Conservation (phyloP, 78 protist genomes). For the Anaeramoeba flamelloides region DNA sequence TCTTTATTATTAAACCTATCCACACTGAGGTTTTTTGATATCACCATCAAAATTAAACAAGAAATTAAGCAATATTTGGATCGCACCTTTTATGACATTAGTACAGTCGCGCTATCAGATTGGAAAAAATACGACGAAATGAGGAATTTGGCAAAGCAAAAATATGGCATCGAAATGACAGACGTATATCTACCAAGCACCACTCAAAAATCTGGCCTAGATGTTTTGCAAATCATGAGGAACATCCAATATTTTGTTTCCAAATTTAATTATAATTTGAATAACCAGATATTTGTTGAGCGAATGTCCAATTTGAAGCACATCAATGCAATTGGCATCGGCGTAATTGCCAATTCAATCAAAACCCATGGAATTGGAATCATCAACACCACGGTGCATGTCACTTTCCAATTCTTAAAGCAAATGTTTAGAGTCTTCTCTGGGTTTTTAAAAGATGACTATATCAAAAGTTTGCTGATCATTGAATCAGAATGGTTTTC, state of each 20-base stretch:
- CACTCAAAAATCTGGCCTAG: slow-evolving; percentile 54
- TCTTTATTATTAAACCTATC: no score
- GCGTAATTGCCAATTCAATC: slow-evolving; percentile 74
- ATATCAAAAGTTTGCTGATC: no score
- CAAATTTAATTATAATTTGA: slow-evolving; percentile 71
- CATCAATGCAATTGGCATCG: slow-evolving; percentile 68
- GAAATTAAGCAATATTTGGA: slow-evolving; percentile 53
- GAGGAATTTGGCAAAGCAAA: slow-evolving; percentile 62
- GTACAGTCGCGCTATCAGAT: slow-evolving; percentile 59
- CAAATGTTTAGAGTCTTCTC: slow-evolving; percentile 51
- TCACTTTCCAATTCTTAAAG: slow-evolving; percentile 51
- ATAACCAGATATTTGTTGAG: slow-evolving; percentile 75
- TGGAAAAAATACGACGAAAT: slow-evolving; percentile 84
- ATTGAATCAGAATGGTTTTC: no score
- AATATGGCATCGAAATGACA: slow-evolving; percentile 45
- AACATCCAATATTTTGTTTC: slow-evolving; percentile 77
- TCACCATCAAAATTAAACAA: background rate
- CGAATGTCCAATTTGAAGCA: slow-evolving; percentile 39
- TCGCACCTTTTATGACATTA: slow-evolving; percentile 73
- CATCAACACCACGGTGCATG: slow-evolving; percentile 87
- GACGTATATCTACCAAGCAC: slow-evolving; percentile 53
- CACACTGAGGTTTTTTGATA: background rate
- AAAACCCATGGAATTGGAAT: slow-evolving; percentile 93
- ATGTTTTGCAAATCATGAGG: slow-evolving; percentile 78
- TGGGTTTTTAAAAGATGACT: slow-evolving; percentile 85